Base-by-base conservation (phyloP, 2,329 filamentous ascomycete species). In the Capronia coronata region DNA sequence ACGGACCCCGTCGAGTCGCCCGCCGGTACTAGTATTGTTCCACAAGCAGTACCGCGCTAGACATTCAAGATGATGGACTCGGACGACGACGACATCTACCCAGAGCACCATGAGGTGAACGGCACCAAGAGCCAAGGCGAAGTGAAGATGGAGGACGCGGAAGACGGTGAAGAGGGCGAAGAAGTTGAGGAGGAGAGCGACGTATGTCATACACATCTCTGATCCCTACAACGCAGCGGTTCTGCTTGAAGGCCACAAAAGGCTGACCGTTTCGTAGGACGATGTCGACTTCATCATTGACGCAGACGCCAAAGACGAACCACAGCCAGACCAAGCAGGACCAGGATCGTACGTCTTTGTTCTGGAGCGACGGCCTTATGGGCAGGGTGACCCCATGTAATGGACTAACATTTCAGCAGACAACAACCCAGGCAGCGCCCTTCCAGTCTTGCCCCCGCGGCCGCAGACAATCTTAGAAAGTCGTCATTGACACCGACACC, bases 231-330 rank as follows among this genome's bases (percentile, higher is more conserved):
- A n/a, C n/a, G n/a, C n/a, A n/a, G n/a, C n/a, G n/a, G n/a, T n/a
- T n/a, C n/a, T n/a, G n/a, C n/a, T n/a, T n/a, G n/a, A n/a, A n/a
- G n/a, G n/a, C n/a, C n/a, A n/a, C 29, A 37, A 8, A 37, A 37
- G 7, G 8, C 4, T 18, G 18, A 37, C 13, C 21, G 14, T 25
- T 35, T 14, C 47, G 1, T 51, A 74, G 71, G 71, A 73, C 55
- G 71, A 74, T 35, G 71, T 73, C 54, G 71, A 74, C 57, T 73
- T 74, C 49, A 74, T 74, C 46, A 73, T 71, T 52, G 71, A 73
- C 57, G 68, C 67, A 54, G 71, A 73, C 57, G 68, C 67, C 25
- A 68, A 70, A 30, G 64, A 70, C 22, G 70, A 71, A 46, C 66
- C 68, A 8, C 63, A 65, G 22, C 55, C 65, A 44, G 60, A 61